A percentile compares a stretch with the other conserved stretches of the same genome.
Evolutionary conservation across 1,284 basidiomycete genomes (phyloP).

Genomic region (Apiotrichum gamsii): DNA sequence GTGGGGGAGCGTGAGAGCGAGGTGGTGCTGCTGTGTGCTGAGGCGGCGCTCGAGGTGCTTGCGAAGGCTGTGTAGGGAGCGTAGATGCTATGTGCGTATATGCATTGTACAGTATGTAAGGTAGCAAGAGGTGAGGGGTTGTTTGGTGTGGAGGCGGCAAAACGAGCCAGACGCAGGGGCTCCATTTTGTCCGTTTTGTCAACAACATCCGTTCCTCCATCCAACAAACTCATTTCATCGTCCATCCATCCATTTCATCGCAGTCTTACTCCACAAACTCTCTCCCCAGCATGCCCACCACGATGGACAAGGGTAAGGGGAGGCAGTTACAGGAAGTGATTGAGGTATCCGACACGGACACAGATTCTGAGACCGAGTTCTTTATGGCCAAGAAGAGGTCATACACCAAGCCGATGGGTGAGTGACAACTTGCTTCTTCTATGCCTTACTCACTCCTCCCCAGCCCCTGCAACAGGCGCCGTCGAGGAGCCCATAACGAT

Average conservation of each 20-base stretch:
- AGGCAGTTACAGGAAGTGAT: constrained; percentile 7
- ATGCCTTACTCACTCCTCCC: background rate
- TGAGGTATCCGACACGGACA: constrained; percentile 13
- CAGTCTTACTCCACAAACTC: too few relatives aligned
- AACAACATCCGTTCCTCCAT: too few relatives aligned
- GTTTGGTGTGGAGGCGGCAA: background rate
- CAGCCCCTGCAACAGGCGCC: background rate
- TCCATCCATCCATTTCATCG: too few relatives aligned
- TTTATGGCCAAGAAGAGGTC: constrained; percentile 12
- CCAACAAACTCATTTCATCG: too few relatives aligned
- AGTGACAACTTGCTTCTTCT: background rate
- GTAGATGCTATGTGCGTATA: background rate
- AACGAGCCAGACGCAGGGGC: too few relatives aligned
- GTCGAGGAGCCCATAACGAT: background rate
- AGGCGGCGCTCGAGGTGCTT: constrained; percentile 62
- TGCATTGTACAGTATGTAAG: background rate
- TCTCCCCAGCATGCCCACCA: too few relatives aligned
- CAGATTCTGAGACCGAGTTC: constrained; percentile 29
- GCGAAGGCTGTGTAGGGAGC: constrained; percentile 24
- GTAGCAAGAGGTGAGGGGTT: too few relatives aligned
- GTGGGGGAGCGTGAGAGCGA: constrained; percentile 49
- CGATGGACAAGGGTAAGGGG: constrained; percentile 19
- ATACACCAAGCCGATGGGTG: constrained; percentile 6
- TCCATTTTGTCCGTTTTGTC: too few relatives aligned
- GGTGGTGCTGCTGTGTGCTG: constrained; percentile 58